Base-by-base conservation (phyloP, 2,329 filamentous ascomycete genomes). In the Didymella lethalis region DNA sequence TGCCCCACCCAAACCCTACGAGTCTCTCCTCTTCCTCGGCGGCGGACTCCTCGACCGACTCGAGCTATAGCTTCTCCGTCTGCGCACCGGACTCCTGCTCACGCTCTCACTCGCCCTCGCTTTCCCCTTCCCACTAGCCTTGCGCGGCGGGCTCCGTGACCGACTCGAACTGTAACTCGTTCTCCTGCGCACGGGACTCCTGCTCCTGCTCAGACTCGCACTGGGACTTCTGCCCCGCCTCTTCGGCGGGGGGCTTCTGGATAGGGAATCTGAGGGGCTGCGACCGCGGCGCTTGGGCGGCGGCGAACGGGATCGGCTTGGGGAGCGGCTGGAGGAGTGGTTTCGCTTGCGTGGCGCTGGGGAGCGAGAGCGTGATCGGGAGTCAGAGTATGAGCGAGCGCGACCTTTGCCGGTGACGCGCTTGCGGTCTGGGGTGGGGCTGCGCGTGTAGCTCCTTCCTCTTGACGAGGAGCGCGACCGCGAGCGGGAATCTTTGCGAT, bases 391-490 rank as follows among this genome's bases (percentile, higher is more conserved):
- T 31, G 65, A 69, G 14, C 65, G 57, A 18, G 61, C 61, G 36
- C 69, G 70, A 23, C 50, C 57, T 36, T 54, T 59, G 26, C 56
- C 50, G 6, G 56, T 59, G 46, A 62, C 61, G 51, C 66, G 67
- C 46, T 60, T 66, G 16, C 66, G 71, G 44, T 62, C 64, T 34
- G 65, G 69, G n/a, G 71, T 69, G 14, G 65, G 60, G 54, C 69
- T 73, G 49, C 71, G 66, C 5, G 69, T 67, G 62, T 73, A 73
- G 1, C 71, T 74, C 10, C 73, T 63, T 8, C 69, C 71, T 45
- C 71, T 48, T 2, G 73, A 60, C 23, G 57, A 63, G 34, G 67
- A 66, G 18, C 63, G 51, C 2, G 73, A 60, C 18, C 55, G 61
- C 41, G 67, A 66, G 20, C 63, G 51, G 45, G 65, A 67, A 26